These are phyloP conservation scores for Termitomyces sp. DNA, from an alignment of 768 basidiomycete species.

Conservation along the genomic window DNA sequence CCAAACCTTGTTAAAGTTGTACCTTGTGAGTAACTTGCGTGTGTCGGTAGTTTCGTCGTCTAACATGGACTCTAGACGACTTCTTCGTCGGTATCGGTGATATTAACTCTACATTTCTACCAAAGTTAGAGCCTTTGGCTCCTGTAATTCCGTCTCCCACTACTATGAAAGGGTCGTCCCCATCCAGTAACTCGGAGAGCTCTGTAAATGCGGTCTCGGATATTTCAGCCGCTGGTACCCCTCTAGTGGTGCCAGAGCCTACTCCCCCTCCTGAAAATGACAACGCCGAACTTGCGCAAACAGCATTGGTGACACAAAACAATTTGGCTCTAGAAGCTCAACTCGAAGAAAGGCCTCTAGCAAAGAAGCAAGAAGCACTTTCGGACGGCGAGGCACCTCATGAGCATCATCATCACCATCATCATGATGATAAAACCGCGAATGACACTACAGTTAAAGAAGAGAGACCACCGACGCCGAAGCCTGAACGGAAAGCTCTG, in stretches of 20 bases:
- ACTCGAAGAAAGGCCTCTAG: constrained; percentile 81
- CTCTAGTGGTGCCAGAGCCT: constrained; percentile 15
- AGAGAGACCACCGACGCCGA: constrained; percentile 17
- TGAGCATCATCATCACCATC: constrained; percentile 20
- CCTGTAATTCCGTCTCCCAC: constrained; percentile 29
- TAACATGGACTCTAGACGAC: constrained; percentile 57
- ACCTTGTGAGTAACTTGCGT: constrained; percentile 63
- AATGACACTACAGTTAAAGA: constrained; percentile 17
- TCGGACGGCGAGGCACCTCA: constrained; percentile 40
- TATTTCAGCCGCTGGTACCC: constrained; percentile 6
- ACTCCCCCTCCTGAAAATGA: constrained; percentile 39
- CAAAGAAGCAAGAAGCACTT: constrained; percentile 81
- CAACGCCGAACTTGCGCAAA: constrained; percentile 39
- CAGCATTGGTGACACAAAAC: constrained; percentile 65
- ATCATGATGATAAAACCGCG: constrained; percentile 13
- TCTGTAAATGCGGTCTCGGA: not conserved
- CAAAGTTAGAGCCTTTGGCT: constrained; percentile 63
- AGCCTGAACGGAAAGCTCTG: constrained; percentile 63
- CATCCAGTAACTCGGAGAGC: not conserved
- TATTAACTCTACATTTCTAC: constrained; percentile 93
- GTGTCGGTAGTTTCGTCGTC: not conserved
- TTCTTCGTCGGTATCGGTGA: constrained; percentile 98
- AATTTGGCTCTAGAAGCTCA: constrained; percentile 79
- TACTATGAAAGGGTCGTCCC: constrained; percentile 3
- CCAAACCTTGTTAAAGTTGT: constrained; percentile 96